A percentile compares a stretch with the other conserved stretches of the same genome.
phyloP scores from a whole-genome alignment of 345 rosid genomes.

The Populus alba region DNA sequence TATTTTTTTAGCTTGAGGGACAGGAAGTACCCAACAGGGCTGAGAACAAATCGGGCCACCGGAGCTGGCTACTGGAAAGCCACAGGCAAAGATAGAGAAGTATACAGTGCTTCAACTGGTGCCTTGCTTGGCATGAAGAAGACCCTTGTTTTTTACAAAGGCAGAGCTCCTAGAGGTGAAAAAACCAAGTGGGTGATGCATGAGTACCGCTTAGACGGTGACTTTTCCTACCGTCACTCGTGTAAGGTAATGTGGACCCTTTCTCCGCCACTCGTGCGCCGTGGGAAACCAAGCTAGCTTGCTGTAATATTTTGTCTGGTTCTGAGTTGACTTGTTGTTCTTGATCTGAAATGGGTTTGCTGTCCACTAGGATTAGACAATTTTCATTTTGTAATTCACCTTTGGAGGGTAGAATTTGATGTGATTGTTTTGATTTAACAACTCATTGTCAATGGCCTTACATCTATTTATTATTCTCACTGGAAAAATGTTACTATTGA shows the following conservation, averaged over 20 bases:
- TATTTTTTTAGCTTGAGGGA: slow-evolving; percentile 84
- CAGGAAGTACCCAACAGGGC: slow-evolving; percentile 88
- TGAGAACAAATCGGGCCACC: slow-evolving; percentile 84
- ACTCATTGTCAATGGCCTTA: neutral
- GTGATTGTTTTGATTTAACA: slow-evolving; percentile 49
- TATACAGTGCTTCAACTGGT: slow-evolving; percentile 52
- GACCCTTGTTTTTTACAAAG: slow-evolving; percentile 78
- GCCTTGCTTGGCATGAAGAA: slow-evolving; percentile 84
- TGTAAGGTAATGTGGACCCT: slow-evolving; percentile 53
- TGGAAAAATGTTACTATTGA: neutral
- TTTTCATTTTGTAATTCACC: slow-evolving; percentile 7
- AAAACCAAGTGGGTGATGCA: slow-evolving; percentile 98
- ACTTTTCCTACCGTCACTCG: slow-evolving; percentile 72
- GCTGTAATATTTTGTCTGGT: slow-evolving; percentile 28
- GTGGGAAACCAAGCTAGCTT: neutral
- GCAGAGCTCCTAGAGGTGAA: slow-evolving; percentile 87
- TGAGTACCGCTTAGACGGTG: slow-evolving; percentile 81
- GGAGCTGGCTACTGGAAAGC: slow-evolving; percentile 93
- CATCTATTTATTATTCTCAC: neutral
- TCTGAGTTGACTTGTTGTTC: slow-evolving; percentile 39
- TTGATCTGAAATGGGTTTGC: neutral
- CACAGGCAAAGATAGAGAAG: slow-evolving; percentile 81
- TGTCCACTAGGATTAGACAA: neutral
- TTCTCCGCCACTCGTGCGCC: slow-evolving; percentile 11
- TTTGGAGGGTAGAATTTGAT: slow-evolving; percentile 32